phyloP scores from a whole-genome alignment of 331 rosid species.

The Dryas integrifolia region DNA sequence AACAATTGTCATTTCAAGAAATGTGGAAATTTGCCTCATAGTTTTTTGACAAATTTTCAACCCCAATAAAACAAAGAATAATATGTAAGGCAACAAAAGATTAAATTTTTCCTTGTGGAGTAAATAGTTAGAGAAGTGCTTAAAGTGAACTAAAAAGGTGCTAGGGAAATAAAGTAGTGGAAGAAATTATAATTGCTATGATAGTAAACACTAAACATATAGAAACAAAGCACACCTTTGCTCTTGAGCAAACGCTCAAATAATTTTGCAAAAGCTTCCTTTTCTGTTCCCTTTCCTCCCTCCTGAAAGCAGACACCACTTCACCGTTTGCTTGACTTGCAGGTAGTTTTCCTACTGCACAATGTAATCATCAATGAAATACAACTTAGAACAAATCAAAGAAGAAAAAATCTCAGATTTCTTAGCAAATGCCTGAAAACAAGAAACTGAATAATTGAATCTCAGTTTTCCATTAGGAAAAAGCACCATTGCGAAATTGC shows the following conservation, averaged over 20 bases:
- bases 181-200: background rate
- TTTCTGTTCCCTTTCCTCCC: constrained; percentile 55
- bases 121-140: background rate
- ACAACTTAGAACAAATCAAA: background rate
- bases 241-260: constrained; percentile 45
- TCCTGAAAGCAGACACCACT: constrained; percentile 62
- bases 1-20: constrained; percentile 1
- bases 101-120: background rate
- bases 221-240: constrained; percentile 46
- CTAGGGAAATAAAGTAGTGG: background rate
- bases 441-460: background rate
- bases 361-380: background rate
- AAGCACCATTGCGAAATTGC: no score
- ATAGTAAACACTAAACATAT: background rate
- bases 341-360: constrained; percentile 86
- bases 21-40: background rate
- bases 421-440: background rate
- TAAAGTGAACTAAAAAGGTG: constrained; percentile 1
- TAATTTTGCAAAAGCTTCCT: constrained; percentile 45
- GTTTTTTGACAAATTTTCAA: background rate
- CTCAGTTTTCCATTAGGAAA: background rate
- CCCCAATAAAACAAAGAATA: background rate
- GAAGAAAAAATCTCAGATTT: background rate
- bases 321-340: constrained; percentile 60
- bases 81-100: background rate